Conservation (phyloP, 2,329 filamentous ascomycete genomes). For the Gnomoniopsis sp. region DNA sequence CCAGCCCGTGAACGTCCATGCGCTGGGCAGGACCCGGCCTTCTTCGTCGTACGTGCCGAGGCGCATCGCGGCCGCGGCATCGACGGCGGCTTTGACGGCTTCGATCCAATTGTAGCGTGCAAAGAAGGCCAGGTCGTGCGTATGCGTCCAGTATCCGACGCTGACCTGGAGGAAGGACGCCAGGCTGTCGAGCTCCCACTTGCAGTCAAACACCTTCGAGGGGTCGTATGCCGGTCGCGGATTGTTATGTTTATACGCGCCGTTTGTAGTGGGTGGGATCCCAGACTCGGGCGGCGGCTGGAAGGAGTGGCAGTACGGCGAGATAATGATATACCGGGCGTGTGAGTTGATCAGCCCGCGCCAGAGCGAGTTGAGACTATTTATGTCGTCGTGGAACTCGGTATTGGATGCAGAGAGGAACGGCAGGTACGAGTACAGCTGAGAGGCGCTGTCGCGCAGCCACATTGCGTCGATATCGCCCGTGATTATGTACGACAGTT, state of each 20-base stretch:
- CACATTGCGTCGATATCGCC: conserved; percentile 86
- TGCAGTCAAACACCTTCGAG: conserved; percentile 76
- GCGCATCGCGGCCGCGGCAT: conserved; percentile 63
- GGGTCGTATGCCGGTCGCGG: conserved; percentile 63
- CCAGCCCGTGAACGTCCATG: conserved; percentile 70
- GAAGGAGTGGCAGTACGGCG: conserved; percentile 87
- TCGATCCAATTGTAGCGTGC: conserved; percentile 61
- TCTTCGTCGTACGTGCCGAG: conserved; percentile 63
- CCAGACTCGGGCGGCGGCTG: conserved; percentile 78
- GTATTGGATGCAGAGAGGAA: conserved; percentile 50
- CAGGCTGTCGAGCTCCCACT: conserved; percentile 87
- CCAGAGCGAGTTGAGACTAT: conserved; percentile 65
- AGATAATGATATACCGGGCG: conserved; percentile 61
- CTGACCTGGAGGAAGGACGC: conserved; percentile 80
- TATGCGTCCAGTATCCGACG: conserved; percentile 69
- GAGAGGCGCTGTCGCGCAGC: conserved; percentile 79
- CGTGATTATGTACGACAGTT: conserved; percentile 76
- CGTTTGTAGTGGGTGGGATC: conserved; percentile 55
- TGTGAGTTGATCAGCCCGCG: conserved; percentile 71
- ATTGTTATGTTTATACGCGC: conserved; percentile 55
- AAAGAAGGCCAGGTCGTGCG: conserved; percentile 56
- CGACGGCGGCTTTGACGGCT: conserved; percentile 64
- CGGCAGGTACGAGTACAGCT: conserved; percentile 66
- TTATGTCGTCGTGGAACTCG: conserved; percentile 53
- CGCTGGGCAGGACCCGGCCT: conserved; percentile 48